Base-by-base conservation (phyloP, 208 protist genomes). In the Kentomonas sorsogonicus region DNA sequence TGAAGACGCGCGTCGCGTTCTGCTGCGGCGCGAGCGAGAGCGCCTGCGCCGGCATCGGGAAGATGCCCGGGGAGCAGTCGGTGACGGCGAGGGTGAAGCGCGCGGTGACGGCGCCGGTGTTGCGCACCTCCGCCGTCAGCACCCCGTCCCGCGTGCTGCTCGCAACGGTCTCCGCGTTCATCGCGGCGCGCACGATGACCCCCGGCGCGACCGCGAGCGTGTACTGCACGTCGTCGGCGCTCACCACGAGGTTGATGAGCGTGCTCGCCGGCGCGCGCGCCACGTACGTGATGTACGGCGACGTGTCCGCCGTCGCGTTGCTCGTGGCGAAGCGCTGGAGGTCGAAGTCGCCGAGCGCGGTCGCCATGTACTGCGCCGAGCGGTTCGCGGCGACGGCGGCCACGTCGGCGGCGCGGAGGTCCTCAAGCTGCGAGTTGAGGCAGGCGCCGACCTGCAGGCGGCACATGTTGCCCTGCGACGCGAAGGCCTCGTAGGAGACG, bases 401-500 rank as follows among this genome's bases (percentile, higher is more conserved):
- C 41, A 75, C 13, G 50, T 95, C 89, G 11, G 52, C 27, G 18
- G 57, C 55, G 38, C 83, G 85, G 56, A 86, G 79, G 57, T 91
- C 78, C 56, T 91, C 82, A 29, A 97, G 62, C 54, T 97, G 91
- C 5, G 69, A 74, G 11, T 52, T 75, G 45, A 95, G 66, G 61
- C 91, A 97, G 63, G 74, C 79, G 53, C 87, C 89, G 31, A 47
- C 55, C 16, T 33, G 13, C 27, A 86, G 38, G 20, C 58, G 50
- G 71, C 91, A 97, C 41, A 51, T 46, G 44, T 86, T 84, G 27
- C 78, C 77, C 52, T 95, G 84, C 36, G 66, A 74, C 0, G 64
- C 54, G 47, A 94, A 94, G n/a, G 78, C 89, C 60, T 91, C 83
- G 70, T 92, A 94, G 10, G 80, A 90, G 16, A 95, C 86, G 23